Evolutionary conservation across 768 basidiomycete genomes (phyloP), one percentile per base, ranked within the genome.

Genomic region (Pleurotus pulmonarius): DNA sequence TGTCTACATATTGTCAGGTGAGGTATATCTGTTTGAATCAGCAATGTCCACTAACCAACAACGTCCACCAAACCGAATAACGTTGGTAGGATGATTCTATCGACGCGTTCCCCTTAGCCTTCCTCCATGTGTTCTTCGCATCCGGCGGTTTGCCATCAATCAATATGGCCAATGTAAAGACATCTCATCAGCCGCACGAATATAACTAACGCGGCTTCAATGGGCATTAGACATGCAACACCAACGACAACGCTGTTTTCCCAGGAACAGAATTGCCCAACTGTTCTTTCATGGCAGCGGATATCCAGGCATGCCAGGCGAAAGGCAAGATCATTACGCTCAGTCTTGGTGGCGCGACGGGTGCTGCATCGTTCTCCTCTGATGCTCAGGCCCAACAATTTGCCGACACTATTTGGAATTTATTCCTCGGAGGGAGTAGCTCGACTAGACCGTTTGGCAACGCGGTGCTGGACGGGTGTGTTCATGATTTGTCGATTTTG

Each of bases 341-440:
- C 43, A 77, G 75, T 55, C 65, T 81, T 25, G 82, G 83, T 37
- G 82, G 82, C 41, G 82, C 81, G 5, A 79, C 76, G 2, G 83
- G 83, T 6, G 73, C 76, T 5, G 79, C 73, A 5, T 69, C 69
- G 25, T 87, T 87, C 63, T 61, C 70, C 24, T 79, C 76, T 24
- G 82, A 83, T 49, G 63, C 75, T 0, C 76, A 83, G 63, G 85
- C 79, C 0, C 54, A 69, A 39, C 63, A 68, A 5, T 87, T 85
- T 61, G 85, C 82, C 0, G 71, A 81, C 46, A 79, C 77, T 1
- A 75, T 88, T 43, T 88, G 87, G 86, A 75, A 85, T 65, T 60
- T 82, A n/a, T 87, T 88, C 73, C 73, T 88, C 16, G 86, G 83
- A 7, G 86, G 87, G 15, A 74, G 72, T 1, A 82, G 80, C 57